Evolutionary conservation across 352 stramenopile genomes (phyloP), one percentile per base, ranked within the genome.

Genomic region (Phytopythium boreale): DNA sequence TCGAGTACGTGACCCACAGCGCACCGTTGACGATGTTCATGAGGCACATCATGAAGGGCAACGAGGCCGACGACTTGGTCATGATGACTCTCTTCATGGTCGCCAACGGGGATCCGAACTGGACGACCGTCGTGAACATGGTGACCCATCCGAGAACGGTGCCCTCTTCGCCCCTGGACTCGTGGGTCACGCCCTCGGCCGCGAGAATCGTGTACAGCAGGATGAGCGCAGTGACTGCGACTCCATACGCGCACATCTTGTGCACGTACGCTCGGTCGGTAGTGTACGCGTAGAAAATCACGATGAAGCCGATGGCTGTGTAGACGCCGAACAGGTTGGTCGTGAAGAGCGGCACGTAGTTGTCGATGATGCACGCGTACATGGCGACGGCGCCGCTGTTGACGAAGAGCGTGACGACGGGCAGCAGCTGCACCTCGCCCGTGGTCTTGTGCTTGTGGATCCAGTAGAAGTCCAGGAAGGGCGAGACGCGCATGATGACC

Each of bases 101-200:
- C 19, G 61, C 64, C 39, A 80, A 67, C 17, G 69, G 72, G 6
- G 69, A 77, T 17, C 58, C 67, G 47, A 75, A 80, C 20, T 77
- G 59, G 1, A 68, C 41, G 27, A 75, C 47, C 0, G 62, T 64
- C 37, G 61, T 63, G 17, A 39, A 52, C 37, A 75, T 74, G 8
- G 60, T 70, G n/a, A 79, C 24, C 20, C 63, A 64, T 2, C 72
- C 72, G 3, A 74, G 59, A 2, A 67, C 63, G 20, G 61, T 56
- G 1, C 29, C 43, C 8, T 70, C 64, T 12, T 68, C 26, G 61
- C 62, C 27, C 1, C 26, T 20, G 0, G 62, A 55, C 43, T 74
- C 56, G 11, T 58, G 34, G 11, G 41, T 57, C 2, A 51, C 59
- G 20, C 63, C 62, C 4, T 47, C 55, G 1, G 59, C 22, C 7